Base-by-base conservation (phyloP, 495 filamentous ascomycete species). In the Xylaria castorea region DNA sequence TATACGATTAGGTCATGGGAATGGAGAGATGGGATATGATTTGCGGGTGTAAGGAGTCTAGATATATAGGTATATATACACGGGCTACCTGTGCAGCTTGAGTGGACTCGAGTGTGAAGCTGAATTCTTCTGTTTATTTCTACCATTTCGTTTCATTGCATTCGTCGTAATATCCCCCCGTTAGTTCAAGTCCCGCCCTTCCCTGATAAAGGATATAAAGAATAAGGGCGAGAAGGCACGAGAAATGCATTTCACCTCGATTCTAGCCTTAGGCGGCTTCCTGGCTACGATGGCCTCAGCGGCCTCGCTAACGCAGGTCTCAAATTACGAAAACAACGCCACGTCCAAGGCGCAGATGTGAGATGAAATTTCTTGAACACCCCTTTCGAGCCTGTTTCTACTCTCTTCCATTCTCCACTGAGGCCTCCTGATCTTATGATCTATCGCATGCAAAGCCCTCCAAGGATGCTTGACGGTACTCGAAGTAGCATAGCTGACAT, bases 301-400 rank as follows among this genome's bases (percentile, higher is more conserved):
- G 20, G 80, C 82, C 36, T 72, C 74, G 71, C 74, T 83, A 12
- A 82, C 81, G 30, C 75, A 78, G 74, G 81, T 83, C 18, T 11
- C 70, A 11, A 79, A 77, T 40, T 83, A 83, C 51, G 80, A 80
- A 18, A 84, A 81, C 68, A 81, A 83, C 50, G 81, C 81, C 2
- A 83, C 80, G 1, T 80, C 75, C 48, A 81, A 81, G 75, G 80
- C 78, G 1, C 77, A 83, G 48, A 81, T 81, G 81, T 83, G 61
- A 75, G 75, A 64, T 46, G 16, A 1, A 6, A 14, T 44, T 64
- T 18, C 8, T 22, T 42, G 12, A 11, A n/a, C 2, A 40, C 36
- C 1, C 7, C 36, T 64, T 9, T 5, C 22, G 14, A 50, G 11
- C 57, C n/a, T 44, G 57, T 62, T 34, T 51, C 40, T 9, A 25